Evolutionary conservation across 352 stramenopile species (phyloP).

Genomic region (Blastocystis hominis): DNA sequence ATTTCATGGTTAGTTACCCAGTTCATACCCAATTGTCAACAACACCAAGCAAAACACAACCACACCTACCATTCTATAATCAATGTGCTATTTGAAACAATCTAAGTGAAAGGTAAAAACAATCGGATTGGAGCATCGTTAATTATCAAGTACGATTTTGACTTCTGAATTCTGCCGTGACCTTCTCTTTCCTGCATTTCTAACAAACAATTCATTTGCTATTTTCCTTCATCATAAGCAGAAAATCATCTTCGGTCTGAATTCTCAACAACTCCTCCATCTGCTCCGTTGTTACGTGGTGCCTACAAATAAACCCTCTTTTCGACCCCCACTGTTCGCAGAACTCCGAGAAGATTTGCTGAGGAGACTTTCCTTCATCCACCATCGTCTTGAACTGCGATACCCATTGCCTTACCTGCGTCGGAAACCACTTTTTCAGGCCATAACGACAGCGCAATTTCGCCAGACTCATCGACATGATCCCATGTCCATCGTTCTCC

Average conservation of each 20-base stretch:
- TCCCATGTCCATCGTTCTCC: no score
- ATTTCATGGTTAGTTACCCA: not conserved
- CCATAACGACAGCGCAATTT: slow-evolving; percentile 7
- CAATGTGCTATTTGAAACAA: slow-evolving; percentile 40
- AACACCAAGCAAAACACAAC: slow-evolving; percentile 8
- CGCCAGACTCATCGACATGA: not conserved
- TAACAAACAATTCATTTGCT: slow-evolving; percentile 7
- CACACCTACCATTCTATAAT: slow-evolving; percentile 51
- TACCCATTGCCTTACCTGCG: not conserved
- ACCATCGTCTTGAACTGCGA: not conserved
- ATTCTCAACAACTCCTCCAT: slow-evolving; percentile 5
- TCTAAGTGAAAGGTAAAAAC: not conserved
- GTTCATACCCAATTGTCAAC: not conserved
- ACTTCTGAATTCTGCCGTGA: slow-evolving; percentile 8
- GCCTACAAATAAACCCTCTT: not conserved
- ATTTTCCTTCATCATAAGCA: not conserved
- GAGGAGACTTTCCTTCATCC: not conserved
- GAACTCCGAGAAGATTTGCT: not conserved
- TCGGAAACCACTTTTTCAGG: not conserved
- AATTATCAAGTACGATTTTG: not conserved
- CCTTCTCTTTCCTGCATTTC: not conserved
- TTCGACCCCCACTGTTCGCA: not conserved
- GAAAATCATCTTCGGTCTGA: not conserved
- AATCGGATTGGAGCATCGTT: not conserved
- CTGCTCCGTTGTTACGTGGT: not conserved